phyloP scores from a whole-genome alignment of 2,329 filamentous ascomycete species.

The Simplicillium sp. region DNA sequence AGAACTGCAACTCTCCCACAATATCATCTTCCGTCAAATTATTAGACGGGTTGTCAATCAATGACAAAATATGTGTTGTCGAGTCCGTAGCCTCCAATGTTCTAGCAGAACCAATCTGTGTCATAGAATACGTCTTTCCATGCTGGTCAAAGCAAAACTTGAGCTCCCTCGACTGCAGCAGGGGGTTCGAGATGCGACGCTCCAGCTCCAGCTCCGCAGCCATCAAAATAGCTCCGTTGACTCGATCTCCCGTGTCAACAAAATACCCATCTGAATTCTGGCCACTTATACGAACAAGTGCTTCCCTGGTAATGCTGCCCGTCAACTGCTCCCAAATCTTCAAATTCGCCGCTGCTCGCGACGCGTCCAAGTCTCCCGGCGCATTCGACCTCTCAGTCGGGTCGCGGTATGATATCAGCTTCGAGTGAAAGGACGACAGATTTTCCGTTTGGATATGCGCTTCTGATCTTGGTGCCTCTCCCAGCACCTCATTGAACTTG shows the following conservation, averaged over 20 bases:
- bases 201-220: conserved; percentile 29
- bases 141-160: conserved; percentile 36
- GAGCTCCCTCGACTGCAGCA: conserved; percentile 30
- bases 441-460: conserved; percentile 32
- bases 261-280: conserved; percentile 34
- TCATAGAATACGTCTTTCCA: conserved; percentile 30
- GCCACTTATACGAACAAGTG: conserved; percentile 39
- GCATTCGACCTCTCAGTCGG: conserved; percentile 13
- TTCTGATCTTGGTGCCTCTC: conserved; percentile 36
- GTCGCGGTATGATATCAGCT: conserved; percentile 35
- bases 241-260: conserved; percentile 43
- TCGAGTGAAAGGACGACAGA: conserved; percentile 25
- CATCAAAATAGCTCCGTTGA: conserved; percentile 30
- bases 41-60: conserved; percentile 21
- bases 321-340: conserved; percentile 45
- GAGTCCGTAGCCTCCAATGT: conserved; percentile 38
- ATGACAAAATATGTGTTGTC: conserved; percentile 32
- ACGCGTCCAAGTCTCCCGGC: conserved; percentile 9
- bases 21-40: conserved; percentile 30
- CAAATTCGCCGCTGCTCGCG: conserved; percentile 13
- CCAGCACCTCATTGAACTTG: conserved; percentile 42
- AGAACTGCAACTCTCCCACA: conserved; percentile 51
- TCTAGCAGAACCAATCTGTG: conserved; percentile 24
- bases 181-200: conserved; percentile 21
- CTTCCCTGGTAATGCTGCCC: conserved; percentile 30